phyloP scores from a whole-genome alignment of 2,329 filamentous ascomycete species.

The Blumeria graminis region DNA sequence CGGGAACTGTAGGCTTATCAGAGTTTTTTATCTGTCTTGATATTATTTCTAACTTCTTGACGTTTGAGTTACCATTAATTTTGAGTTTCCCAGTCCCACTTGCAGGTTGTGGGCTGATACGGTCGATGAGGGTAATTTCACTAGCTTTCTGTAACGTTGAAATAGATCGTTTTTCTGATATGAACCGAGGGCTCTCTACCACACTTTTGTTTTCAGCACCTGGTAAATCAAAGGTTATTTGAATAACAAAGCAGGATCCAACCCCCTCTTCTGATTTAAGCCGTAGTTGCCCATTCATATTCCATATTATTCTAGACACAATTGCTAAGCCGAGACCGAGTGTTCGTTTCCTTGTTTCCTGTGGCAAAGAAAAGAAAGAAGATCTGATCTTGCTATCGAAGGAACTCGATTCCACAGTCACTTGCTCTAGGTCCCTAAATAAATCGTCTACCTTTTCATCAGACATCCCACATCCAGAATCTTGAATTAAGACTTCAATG shows the following conservation, averaged over 20 bases:
- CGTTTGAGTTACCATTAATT: slow-evolving; percentile 9
- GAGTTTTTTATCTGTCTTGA: slow-evolving; percentile 13
- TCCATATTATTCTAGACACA: slow-evolving; percentile 66
- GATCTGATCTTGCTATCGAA: slow-evolving; percentile 2
- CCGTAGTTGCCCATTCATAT: slow-evolving; percentile 71
- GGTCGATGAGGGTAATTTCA: slow-evolving; percentile 39
- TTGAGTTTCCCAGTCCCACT: slow-evolving; percentile 6
- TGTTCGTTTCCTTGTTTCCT: slow-evolving; percentile 21
- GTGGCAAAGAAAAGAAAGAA: neutral
- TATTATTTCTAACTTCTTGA: slow-evolving; percentile 10
- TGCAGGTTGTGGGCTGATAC: slow-evolving; percentile 14
- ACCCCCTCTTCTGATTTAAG: slow-evolving; percentile 64
- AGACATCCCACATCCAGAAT: slow-evolving; percentile 54
- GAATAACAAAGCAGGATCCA: slow-evolving; percentile 61
- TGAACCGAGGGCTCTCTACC: too few species aligned
- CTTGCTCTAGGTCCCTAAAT: slow-evolving; percentile 34
- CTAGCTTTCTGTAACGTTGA: slow-evolving; percentile 14
- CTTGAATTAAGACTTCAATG: slow-evolving; percentile 51
- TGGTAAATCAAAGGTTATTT: slow-evolving; percentile 37
- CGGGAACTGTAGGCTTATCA: slow-evolving; percentile 36
- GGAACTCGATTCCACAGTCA: slow-evolving; percentile 22
- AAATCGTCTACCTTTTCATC: slow-evolving; percentile 29
- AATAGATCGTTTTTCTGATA: too few species aligned
- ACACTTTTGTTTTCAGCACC: neutral
- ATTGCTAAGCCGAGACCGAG: slow-evolving; percentile 68